A percentile compares a stretch with the other conserved stretches of the same genome.
Conservation (phyloP, 495 filamentous ascomycete genomes). For the Hyaloscypha finlandica region DNA sequence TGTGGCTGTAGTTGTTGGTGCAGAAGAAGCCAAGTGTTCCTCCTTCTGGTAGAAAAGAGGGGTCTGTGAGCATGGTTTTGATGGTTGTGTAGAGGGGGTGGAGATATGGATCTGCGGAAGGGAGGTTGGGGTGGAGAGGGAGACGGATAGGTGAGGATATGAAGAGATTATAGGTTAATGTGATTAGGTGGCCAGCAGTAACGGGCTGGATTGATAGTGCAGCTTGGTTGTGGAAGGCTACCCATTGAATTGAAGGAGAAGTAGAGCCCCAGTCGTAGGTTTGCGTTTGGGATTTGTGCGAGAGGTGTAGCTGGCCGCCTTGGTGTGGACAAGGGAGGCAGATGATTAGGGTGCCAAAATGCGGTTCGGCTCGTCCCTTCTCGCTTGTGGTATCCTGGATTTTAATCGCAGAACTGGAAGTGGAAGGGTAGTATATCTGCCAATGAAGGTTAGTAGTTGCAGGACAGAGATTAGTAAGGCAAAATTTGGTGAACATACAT, state of each 20-base stretch:
- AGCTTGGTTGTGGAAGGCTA: conserved; percentile 63
- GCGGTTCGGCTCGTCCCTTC: conserved; percentile 28
- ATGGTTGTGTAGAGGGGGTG: conserved; percentile 7
- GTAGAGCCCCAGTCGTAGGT: conserved; percentile 46
- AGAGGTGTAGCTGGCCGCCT: conserved; percentile 39
- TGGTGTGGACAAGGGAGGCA: conserved; percentile 47
- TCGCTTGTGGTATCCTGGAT: conserved; percentile 28
- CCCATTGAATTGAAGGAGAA: conserved; percentile 49
- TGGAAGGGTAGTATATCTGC: conserved; percentile 52
- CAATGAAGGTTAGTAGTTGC: background rate
- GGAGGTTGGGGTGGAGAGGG: background rate
- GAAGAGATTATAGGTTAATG: conserved; percentile 62
- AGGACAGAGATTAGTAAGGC: background rate
- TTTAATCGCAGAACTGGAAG: conserved; percentile 16
- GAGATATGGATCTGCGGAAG: background rate
- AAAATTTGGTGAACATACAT: conserved; percentile 39
- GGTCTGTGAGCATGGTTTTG: background rate
- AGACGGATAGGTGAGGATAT: conserved; percentile 27
- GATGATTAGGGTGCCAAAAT: conserved; percentile 60
- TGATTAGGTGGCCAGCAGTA: conserved; percentile 52
- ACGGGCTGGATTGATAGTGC: conserved; percentile 62
- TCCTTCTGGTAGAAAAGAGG: background rate
- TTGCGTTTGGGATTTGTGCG: conserved; percentile 37
- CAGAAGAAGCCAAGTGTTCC: conserved; percentile 39
- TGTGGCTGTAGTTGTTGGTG: conserved; percentile 41